Evolutionary conservation across 2,329 filamentous ascomycete species (phyloP).

Genomic region (Taxawa tesnikishii): DNA sequence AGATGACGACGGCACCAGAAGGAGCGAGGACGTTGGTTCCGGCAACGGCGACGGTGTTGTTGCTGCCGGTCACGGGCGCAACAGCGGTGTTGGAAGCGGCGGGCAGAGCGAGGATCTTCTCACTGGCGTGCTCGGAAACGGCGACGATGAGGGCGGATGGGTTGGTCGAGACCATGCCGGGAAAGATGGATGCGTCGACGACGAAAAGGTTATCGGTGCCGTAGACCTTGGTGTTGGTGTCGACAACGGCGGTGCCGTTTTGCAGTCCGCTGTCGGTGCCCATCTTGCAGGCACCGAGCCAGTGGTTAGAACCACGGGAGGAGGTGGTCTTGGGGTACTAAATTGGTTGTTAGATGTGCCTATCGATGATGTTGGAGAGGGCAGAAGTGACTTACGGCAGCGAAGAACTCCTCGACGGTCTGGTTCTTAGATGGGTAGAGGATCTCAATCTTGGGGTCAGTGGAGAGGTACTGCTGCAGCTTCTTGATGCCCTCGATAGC

Average conservation of each 20-base stretch:
- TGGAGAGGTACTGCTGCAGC: conserved; percentile 41
- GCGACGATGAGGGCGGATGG: conserved; percentile 54
- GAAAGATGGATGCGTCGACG: conserved; percentile 57
- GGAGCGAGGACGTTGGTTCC: too few species aligned
- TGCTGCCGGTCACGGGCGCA: too few species aligned
- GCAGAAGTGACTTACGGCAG: conserved; percentile 24
- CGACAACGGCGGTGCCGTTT: conserved; percentile 33
- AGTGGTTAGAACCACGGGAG: conserved; percentile 34
- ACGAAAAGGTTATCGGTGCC: conserved; percentile 58
- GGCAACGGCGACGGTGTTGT: too few species aligned
- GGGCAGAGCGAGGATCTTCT: conserved; percentile 37
- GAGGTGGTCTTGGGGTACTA: conserved; percentile 24
- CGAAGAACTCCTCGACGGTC: conserved; percentile 41
- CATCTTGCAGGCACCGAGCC: conserved; percentile 28
- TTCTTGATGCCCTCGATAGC: conserved; percentile 54
- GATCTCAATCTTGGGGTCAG: conserved; percentile 44
- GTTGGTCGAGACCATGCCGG: conserved; percentile 36
- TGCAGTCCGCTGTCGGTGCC: conserved; percentile 30
- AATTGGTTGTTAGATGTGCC: neutral
- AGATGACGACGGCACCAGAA: too few species aligned
- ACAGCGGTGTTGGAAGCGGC: too few species aligned
- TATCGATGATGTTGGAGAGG: neutral
- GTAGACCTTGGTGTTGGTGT: conserved; percentile 37
- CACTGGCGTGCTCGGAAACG: conserved; percentile 48
- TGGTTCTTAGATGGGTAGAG: conserved; percentile 40